Conservation (phyloP, 371 early-diverging fungal species). For the Rhizopus microsporus region DNA sequence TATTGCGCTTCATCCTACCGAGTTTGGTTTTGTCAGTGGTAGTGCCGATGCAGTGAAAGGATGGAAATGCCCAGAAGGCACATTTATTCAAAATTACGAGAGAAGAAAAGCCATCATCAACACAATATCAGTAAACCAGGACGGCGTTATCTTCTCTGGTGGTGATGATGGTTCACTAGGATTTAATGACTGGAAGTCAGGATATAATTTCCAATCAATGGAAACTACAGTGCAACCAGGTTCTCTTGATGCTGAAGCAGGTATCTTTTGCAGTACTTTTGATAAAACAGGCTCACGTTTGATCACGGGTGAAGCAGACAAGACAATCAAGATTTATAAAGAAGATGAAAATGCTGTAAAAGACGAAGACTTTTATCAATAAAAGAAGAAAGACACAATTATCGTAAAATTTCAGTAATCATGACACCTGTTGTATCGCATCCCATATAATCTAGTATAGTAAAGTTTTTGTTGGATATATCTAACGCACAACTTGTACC, state of each 20-base stretch:
- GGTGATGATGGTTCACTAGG: conserved; percentile 95
- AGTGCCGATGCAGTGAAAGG: conserved; percentile 93
- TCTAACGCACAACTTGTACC: conserved; percentile 57
- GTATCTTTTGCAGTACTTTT: conserved; percentile 93
- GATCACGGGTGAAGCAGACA: conserved; percentile 98
- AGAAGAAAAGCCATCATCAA: conserved; percentile 92
- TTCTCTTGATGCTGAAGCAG: conserved; percentile 95
- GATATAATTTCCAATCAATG: conserved; percentile 89
- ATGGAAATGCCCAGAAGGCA: conserved; percentile 94
- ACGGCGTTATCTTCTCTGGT: conserved; percentile 93
- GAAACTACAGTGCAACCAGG: conserved; percentile 92
- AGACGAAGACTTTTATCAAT: conserved; percentile 40
- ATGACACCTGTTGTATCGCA: conserved; percentile 40
- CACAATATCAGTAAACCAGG: conserved; percentile 83
- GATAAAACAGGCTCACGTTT: conserved; percentile 92
- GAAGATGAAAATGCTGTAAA: conserved; percentile 73
- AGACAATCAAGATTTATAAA: conserved; percentile 97
- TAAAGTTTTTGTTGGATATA: conserved; percentile 26
- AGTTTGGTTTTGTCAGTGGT: conserved; percentile 93
- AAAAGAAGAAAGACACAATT: conserved; percentile 3
- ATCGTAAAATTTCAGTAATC: conserved; percentile 31
- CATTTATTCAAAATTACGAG: conserved; percentile 91
- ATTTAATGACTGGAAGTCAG: conserved; percentile 97
- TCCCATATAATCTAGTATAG: conserved; percentile 35
- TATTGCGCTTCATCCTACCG: conserved; percentile 86